phyloP scores from a whole-genome alignment of 441 rosid genomes.

The Gossypium trilobum region DNA sequence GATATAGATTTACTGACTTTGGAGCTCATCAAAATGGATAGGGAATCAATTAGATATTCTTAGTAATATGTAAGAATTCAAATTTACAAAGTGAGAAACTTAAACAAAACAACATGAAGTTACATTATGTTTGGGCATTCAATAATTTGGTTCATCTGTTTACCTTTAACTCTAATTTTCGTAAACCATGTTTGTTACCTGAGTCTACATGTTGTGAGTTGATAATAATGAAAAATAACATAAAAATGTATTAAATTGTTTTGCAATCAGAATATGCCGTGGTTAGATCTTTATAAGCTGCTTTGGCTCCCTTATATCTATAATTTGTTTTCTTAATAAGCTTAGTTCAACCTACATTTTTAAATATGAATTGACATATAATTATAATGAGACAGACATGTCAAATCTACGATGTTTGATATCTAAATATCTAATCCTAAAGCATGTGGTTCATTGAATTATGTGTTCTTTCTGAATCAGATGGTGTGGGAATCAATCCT shows the following conservation, averaged over 20 bases:
- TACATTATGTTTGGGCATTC: neutral
- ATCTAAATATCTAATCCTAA: neutral
- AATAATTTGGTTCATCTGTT: neutral
- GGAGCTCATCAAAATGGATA: neutral
- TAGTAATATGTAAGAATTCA: neutral
- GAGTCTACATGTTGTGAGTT: neutral
- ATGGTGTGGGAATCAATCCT: slow-evolving; percentile 80
- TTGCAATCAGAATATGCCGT: neutral
- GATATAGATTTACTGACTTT: neutral
- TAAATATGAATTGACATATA: neutral
- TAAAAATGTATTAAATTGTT: neutral
- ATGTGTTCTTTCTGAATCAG: slow-evolving; percentile 26
- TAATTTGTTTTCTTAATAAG: neutral
- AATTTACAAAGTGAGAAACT: no score
- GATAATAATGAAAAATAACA: neutral
- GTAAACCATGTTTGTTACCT: neutral
- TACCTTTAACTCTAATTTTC: neutral
- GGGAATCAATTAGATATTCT: neutral
- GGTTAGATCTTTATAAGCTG: neutral
- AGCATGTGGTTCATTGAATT: neutral
- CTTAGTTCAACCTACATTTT: neutral
- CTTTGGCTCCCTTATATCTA: neutral
- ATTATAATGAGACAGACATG: neutral
- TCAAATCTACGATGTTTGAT: neutral
- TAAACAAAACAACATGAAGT: no score